A percentile compares a stretch with the other conserved stretches of the same genome.
Conservation (phyloP, 1,139 yeast genomes). For the Wickerhamomyces sp. region DNA sequence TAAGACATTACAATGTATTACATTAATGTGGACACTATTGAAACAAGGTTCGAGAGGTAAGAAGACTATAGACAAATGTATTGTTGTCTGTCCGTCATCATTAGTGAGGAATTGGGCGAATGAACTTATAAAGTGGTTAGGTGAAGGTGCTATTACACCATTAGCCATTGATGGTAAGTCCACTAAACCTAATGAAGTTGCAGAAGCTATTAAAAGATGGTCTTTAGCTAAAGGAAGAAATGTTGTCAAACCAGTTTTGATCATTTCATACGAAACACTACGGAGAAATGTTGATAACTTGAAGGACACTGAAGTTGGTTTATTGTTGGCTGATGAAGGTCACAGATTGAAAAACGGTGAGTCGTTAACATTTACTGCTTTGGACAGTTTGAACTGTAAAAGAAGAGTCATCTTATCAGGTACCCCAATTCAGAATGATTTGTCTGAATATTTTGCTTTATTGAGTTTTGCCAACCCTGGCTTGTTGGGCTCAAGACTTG, state of each 20-base stretch:
- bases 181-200: constrained; percentile 62
- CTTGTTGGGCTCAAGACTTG: constrained; percentile 74
- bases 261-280: constrained; percentile 92
- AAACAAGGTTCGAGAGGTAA: constrained; percentile 88
- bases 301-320: constrained; percentile 77
- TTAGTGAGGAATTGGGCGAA: constrained; percentile 97
- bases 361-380: constrained; percentile 84
- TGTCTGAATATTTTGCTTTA: constrained; percentile 89
- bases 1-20: constrained; percentile 87
- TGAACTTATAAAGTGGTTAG: constrained; percentile 93
- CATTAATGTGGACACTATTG: constrained; percentile 90
- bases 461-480: constrained; percentile 95
- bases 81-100: constrained; percentile 94
- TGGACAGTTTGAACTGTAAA: constrained; percentile 75
- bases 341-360: constrained; percentile 94
- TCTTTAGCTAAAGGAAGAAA: constrained; percentile 84
- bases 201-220: constrained; percentile 75
- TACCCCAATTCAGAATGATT: constrained; percentile 95
- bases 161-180: constrained; percentile 89
- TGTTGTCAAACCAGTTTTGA: constrained; percentile 87
- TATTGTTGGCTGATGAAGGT: constrained; percentile 93
- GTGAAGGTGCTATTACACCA: constrained; percentile 84
- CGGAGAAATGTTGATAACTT: constrained; percentile 79
- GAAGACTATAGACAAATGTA: constrained; percentile 80
- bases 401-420: constrained; percentile 93